Evolutionary conservation across 139 green algal genomes (phyloP).

Genomic region (Chlorella ohadii): DNA sequence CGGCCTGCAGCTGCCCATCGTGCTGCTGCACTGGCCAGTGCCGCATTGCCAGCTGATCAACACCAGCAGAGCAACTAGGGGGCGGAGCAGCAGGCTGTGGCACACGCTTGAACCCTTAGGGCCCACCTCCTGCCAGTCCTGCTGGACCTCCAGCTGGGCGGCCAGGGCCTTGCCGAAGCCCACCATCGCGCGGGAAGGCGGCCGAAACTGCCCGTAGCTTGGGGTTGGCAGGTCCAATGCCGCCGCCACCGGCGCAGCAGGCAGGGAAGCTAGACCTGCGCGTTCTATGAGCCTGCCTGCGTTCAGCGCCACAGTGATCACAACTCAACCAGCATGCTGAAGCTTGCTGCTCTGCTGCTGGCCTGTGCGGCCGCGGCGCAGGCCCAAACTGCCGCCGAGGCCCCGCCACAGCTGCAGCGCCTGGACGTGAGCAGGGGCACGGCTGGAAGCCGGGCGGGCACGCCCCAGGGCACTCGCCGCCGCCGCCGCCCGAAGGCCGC

Average conservation of each 20-base stretch:
- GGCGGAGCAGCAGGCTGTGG: neutral
- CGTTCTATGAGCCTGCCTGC: neutral
- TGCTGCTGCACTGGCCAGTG: no score
- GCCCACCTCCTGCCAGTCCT: constrained; percentile 7
- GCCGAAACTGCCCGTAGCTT: neutral
- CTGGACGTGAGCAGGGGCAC: neutral
- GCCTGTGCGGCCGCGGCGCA: neutral
- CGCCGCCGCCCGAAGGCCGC: neutral
- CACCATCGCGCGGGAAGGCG: neutral
- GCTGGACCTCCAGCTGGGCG: neutral
- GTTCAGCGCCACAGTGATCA: neutral
- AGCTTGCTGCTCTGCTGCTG: neutral
- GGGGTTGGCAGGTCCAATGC: neutral
- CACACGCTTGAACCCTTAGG: no score
- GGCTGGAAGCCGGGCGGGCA: neutral
- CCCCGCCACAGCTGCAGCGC: neutral
- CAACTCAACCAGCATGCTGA: neutral
- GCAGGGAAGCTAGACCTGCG: neutral
- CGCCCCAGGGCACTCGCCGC: neutral
- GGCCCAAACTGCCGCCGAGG: neutral
- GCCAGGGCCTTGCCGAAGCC: neutral
- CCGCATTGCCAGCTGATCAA: neutral
- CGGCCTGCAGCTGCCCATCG: no score
- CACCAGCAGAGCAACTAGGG: neutral
- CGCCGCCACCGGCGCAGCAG: no score